Evolutionary conservation across 192 early-diverging fungal genomes (phyloP), one percentile per base, ranked within the genome.

Genomic region (Fimicolochytrium jonesii): DNA sequence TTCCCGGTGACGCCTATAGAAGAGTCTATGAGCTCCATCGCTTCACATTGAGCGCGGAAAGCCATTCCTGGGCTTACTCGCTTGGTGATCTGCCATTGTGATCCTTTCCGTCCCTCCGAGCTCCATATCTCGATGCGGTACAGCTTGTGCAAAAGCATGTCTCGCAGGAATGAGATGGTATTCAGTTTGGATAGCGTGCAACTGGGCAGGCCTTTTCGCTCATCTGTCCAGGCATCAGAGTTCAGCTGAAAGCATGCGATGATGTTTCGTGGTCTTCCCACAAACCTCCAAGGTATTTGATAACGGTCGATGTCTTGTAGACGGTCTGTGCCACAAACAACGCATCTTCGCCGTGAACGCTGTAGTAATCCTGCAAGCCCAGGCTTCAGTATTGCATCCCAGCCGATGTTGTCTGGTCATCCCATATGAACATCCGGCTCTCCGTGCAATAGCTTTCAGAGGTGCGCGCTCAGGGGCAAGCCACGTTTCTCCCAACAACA

Each of bases 1-100:
- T 96, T 37, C 96, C 96, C 13, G 96, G 96, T 0, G 94, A 97
- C n/a, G 93, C 96, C 69, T 81, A 56, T n/a, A 17, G 4, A 35
- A 15, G 45, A 23, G 28, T 33, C 41, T 15, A 7, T 23, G 13
- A 62, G 0, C 1, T 15, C 57, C 29, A 29, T 30, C 2, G 25
- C 15, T 52, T 6, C 11, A 35, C 0, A 20, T 35, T 39, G 37
- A 39, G 7, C 37, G 37, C 37, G 37, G 17, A 39, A 11, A 39
- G 37, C 9, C 17, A 39, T 39, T 39, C 7, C 37, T 7, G 5
- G 15, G 30, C 48, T 5, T 28, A 72, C 72, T 46, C 43, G 15
- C 33, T 73, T 72, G 6, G 49, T 22, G n/a, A 70, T 59, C 20
- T 41, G 35, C 76, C 76, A 77, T 28, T 33, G 30, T 13, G 29